phyloP scores from a whole-genome alignment of 331 rosid species.

The Quercus lobata region DNA sequence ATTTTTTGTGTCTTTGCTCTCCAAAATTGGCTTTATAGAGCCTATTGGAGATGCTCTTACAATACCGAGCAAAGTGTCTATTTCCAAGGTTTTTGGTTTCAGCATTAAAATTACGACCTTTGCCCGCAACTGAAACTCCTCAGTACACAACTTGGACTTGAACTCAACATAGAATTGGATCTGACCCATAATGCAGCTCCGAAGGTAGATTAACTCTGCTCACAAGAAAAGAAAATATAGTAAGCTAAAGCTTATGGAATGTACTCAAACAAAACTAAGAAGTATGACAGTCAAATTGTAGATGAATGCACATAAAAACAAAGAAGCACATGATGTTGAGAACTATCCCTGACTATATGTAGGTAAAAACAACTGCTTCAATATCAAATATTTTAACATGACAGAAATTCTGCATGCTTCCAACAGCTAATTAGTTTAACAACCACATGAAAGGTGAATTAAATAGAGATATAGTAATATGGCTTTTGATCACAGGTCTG shows the following conservation, averaged over 20 bases:
- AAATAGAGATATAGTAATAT: background rate
- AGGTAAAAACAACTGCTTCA: background rate
- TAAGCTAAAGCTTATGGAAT: background rate
- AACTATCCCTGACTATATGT: background rate
- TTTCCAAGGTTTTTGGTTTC: too few relatives aligned
- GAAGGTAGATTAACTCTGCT: slow-evolving; percentile 48
- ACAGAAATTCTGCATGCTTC: background rate
- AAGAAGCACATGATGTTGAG: background rate
- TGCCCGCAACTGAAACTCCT: too few relatives aligned
- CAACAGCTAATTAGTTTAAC: background rate
- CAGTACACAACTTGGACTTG: background rate
- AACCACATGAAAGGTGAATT: background rate
- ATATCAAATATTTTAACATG: background rate
- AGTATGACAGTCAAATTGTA: background rate
- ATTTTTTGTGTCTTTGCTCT: too few relatives aligned
- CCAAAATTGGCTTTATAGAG: too few relatives aligned
- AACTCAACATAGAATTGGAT: slow-evolving; percentile 41
- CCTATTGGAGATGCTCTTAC: too few relatives aligned
- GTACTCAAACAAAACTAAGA: background rate
- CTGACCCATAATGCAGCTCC: slow-evolving; percentile 37
- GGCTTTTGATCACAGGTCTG: background rate
- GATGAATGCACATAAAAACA: background rate
- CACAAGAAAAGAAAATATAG: slow-evolving; percentile 12
- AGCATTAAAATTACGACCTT: too few relatives aligned
- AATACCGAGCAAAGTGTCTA: too few relatives aligned